These are phyloP conservation scores for Cladorrhinum sp. DNA, from an alignment of 2,329 filamentous ascomycete species.

Conservation along the genomic window DNA sequence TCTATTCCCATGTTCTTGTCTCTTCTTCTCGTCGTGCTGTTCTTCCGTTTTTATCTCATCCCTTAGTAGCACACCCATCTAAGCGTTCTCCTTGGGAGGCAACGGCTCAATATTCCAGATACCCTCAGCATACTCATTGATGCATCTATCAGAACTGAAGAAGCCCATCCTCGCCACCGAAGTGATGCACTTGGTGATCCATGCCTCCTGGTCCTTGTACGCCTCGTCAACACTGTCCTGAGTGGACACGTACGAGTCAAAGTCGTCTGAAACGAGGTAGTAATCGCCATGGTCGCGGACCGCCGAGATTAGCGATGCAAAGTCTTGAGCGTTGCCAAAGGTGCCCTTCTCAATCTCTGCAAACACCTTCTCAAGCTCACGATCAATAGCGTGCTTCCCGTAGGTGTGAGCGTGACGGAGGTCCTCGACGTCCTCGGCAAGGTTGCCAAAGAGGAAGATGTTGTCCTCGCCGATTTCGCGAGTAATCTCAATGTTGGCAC, in stretches of 20 bases:
- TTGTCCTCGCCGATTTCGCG: constrained; percentile 95
- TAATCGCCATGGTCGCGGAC: constrained; percentile 94
- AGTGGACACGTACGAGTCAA: constrained; percentile 89
- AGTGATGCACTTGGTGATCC: constrained; percentile 85
- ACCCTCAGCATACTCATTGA: constrained; percentile 92
- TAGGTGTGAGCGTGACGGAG: constrained; percentile 89
- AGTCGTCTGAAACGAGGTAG: constrained; percentile 96
- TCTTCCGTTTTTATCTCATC: background rate
- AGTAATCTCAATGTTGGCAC: constrained; percentile 97
- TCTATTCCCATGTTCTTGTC: background rate
- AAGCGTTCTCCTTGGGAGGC: constrained; percentile 38
- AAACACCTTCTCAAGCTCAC: constrained; percentile 77
- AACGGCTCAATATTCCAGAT: constrained; percentile 94
- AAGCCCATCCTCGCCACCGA: constrained; percentile 94
- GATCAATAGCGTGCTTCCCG: constrained; percentile 72
- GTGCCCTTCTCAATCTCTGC: constrained; percentile 72
- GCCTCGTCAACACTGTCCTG: constrained; percentile 88
- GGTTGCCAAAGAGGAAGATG: constrained; percentile 96
- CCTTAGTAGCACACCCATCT: background rate
- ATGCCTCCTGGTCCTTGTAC: constrained; percentile 88
- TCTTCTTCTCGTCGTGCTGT: background rate
- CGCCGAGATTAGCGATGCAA: constrained; percentile 77
- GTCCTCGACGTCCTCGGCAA: constrained; percentile 94
- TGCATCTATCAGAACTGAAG: constrained; percentile 92
- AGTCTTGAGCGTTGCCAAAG: constrained; percentile 77